A percentile compares a stretch with the other conserved stretches of the same genome.
phyloP scores from a whole-genome alignment of 805 yeast genomes.

The Metschnikowia cerradonensis region DNA sequence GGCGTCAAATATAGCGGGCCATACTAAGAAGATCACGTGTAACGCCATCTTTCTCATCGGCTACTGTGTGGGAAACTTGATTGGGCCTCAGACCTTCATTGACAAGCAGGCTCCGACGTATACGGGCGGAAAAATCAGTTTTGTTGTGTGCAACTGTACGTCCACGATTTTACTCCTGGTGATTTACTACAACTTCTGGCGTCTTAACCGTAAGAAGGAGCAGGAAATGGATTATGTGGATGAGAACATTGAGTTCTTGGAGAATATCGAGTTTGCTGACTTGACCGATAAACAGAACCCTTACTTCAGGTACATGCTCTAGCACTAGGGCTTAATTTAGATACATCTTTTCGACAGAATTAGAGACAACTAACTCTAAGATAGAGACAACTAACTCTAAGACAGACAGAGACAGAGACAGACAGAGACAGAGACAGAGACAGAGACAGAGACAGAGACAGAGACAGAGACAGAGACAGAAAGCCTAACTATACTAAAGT shows the following conservation, averaged over 20 bases:
- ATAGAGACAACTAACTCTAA: too few species aligned
- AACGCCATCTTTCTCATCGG: constrained; percentile 34
- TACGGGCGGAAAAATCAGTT: constrained; percentile 37
- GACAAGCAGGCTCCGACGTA: constrained; percentile 43
- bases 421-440: too few species aligned
- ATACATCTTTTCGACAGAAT: too few species aligned
- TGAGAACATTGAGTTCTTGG: constrained; percentile 14
- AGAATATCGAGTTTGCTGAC: constrained; percentile 42
- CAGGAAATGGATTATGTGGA: constrained; percentile 8
- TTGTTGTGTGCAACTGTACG: constrained; percentile 26
- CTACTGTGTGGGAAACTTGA: constrained; percentile 26
- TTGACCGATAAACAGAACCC: constrained; percentile 43
- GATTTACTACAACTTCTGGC: constrained; percentile 12
- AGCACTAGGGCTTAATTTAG: too few species aligned
- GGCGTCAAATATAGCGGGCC: constrained; percentile 29
- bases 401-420: too few species aligned
- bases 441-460: too few species aligned
- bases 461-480: too few species aligned
- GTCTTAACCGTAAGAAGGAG: constrained; percentile 12
- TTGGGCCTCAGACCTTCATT: constrained; percentile 22
- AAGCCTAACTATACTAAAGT: too few species aligned
- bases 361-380: too few species aligned
- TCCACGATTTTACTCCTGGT: constrained; percentile 22
- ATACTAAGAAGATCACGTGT: constrained; percentile 29
- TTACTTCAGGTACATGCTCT: constrained; percentile 31